A percentile compares a stretch with the other conserved stretches of the same genome.
Evolutionary conservation across 2,329 filamentous ascomycete species (phyloP).

Genomic region (Zymoseptoria pseudotritici): DNA sequence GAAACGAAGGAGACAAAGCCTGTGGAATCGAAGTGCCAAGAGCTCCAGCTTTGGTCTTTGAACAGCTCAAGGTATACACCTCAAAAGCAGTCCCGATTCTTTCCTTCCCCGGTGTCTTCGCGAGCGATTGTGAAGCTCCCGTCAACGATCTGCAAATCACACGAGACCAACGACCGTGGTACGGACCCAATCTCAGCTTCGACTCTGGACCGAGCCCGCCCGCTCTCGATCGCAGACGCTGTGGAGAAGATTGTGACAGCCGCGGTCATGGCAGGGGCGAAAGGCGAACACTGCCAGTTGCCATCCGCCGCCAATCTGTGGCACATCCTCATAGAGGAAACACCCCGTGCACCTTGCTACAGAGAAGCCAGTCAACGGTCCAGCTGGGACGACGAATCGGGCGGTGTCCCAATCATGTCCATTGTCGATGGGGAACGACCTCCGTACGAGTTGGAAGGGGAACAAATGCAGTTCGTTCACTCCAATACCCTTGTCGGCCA

Average conservation of each 20-base stretch:
- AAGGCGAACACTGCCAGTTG: neutral
- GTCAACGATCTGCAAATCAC: conserved; percentile 16
- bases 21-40: conserved; percentile 3
- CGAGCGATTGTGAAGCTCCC: conserved; percentile 19
- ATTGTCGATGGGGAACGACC: neutral
- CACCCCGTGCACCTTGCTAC: neutral
- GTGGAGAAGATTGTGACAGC: conserved; percentile 6
- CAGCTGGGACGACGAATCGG: conserved; percentile 3
- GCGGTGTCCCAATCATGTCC: conserved; percentile 1
- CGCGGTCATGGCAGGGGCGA: neutral
- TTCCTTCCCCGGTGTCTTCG: conserved; percentile 13
- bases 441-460: conserved; percentile 17
- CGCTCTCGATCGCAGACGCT: neutral
- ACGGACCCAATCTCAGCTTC: neutral
- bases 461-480: conserved; percentile 22
- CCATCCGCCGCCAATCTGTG: conserved; percentile 22
- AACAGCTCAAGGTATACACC: conserved; percentile 5
- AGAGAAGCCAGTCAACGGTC: neutral
- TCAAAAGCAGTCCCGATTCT: conserved; percentile 25
- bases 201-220: neutral
- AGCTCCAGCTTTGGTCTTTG: conserved; percentile 16
- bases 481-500: conserved; percentile 23
- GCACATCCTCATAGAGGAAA: conserved; percentile 18
- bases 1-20: conserved; percentile 10
- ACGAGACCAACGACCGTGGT: neutral